A percentile compares a stretch with the other conserved stretches of the same genome.
Conservation (phyloP, 2,329 filamentous ascomycete species). For the Xylariales sp. region DNA sequence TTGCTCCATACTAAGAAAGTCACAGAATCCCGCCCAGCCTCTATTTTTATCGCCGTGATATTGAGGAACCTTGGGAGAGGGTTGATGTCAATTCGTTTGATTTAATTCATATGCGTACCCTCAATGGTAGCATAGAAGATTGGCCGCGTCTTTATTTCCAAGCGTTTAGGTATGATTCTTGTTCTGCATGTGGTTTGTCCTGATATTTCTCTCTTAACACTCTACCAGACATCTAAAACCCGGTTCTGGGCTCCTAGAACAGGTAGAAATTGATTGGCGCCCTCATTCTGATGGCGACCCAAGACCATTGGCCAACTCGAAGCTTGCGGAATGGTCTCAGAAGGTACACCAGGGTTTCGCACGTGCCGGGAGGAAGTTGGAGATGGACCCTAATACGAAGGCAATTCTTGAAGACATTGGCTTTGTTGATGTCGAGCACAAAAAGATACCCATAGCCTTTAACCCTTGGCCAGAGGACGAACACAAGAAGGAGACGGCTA, state of each 20-base stretch:
- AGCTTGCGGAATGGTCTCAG: slow-evolving; percentile 75
- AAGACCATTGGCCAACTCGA: slow-evolving; percentile 55
- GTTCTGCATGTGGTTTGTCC: not conserved
- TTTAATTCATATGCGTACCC: slow-evolving; percentile 83
- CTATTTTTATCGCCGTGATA: slow-evolving; percentile 77
- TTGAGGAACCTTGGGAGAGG: slow-evolving; percentile 77
- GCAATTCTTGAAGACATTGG: slow-evolving; percentile 74
- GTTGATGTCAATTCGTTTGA: slow-evolving; percentile 72
- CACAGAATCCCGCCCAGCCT: slow-evolving; percentile 77
- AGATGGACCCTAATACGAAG: slow-evolving; percentile 65
- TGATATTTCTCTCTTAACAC: slow-evolving; percentile 6
- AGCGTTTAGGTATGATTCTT: slow-evolving; percentile 67
- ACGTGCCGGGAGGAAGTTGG: slow-evolving; percentile 72
- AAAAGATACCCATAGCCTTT: slow-evolving; percentile 75
- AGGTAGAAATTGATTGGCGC: slow-evolving; percentile 87
- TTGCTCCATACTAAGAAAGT: slow-evolving; percentile 36
- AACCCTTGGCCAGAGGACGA: slow-evolving; percentile 77
- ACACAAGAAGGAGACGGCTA: slow-evolving; percentile 74
- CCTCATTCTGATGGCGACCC: slow-evolving; percentile 76
- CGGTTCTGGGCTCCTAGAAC: slow-evolving; percentile 80
- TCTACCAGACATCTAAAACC: slow-evolving; percentile 77
- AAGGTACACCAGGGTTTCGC: slow-evolving; percentile 76
- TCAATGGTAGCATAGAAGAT: slow-evolving; percentile 79
- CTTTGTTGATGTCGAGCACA: slow-evolving; percentile 82
- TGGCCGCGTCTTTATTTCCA: slow-evolving; percentile 82